Base-by-base conservation (phyloP, 2,329 filamentous ascomycete genomes). In the Leptographium wingfieldii region DNA sequence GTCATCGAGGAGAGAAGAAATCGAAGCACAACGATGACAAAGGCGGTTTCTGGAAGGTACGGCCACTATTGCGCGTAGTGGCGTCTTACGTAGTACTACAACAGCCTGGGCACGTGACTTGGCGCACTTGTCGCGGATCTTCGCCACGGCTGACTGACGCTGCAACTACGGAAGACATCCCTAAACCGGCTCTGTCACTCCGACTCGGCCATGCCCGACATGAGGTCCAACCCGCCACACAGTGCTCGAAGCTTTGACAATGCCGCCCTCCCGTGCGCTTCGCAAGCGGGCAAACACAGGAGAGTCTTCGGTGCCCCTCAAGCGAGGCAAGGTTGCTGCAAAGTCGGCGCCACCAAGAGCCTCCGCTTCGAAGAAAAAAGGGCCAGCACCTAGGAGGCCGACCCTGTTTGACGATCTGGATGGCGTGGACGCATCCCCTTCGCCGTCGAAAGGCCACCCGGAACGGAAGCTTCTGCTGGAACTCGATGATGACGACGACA, bases 401-500 rank as follows among this genome's bases (percentile, higher is more conserved):
- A 85, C 82, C 0, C 69, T 86, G 3, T 85, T 83, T 65, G 83
- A 86, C 62, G 81, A 82, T 57, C 72, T 86, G 27, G 82, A 86
- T 67, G 76, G 79, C 22, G 70, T 71, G 10, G 69, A 73, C 6
- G 77, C 75, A 16, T 73, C 75, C 1, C 70, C 73, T 3, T 76
- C 76, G 0, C 73, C 66, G 14, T 60, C 72, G 10, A 73, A 76
- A 57, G 73, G 73, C 38, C 72, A 72, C 0, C 75, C 72, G 38
- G 73, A 75, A 0, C 66, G 73, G 1, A 67, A 74, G 12, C 71
- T 73, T 0, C 3, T 64, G 6, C 46, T 60, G 19, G 6, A 52
- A 0, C 31, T 56, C 16, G 63, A 61, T 16, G 63, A 59, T 29
- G 71, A 73, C 10, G 72, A 81, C 59, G 73, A 77, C 5, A 75